Conservation (phyloP, 139 green algal genomes). For the Chlamydomonas schloesseri region DNA sequence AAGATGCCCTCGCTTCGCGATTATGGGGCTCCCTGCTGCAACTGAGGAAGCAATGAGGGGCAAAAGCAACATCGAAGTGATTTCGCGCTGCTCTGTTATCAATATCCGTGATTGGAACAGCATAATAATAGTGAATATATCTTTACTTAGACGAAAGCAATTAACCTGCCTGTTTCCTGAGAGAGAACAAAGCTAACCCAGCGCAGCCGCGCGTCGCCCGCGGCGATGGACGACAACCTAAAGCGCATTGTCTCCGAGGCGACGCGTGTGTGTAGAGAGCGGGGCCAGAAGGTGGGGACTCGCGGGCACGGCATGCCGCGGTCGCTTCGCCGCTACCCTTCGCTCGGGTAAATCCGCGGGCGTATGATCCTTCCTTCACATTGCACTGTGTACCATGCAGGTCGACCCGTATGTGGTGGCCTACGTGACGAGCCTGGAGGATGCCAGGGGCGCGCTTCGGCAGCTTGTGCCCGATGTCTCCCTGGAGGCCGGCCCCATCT, state of each 20-base stretch:
- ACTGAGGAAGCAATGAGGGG: too few species aligned
- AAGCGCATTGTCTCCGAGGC: slow-evolving; percentile 55
- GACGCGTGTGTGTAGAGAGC: slow-evolving; percentile 48
- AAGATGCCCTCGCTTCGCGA: too few species aligned
- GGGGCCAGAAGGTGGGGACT: slow-evolving; percentile 48
- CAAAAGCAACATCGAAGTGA: not conserved
- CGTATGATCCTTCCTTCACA: too few species aligned
- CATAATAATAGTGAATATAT: not conserved
- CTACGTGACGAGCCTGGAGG: slow-evolving; percentile 54
- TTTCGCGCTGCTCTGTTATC: too few species aligned
- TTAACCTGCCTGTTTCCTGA: too few species aligned
- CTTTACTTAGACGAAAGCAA: too few species aligned
- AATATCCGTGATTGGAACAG: too few species aligned
- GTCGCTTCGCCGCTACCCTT: not conserved
- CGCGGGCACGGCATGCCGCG: not conserved
- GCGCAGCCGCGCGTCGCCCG: too few species aligned
- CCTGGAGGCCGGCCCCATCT: not conserved
- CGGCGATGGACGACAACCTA: slow-evolving; percentile 62
- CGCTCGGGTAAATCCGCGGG: too few species aligned
- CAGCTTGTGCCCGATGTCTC: not conserved
- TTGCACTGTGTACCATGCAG: not conserved
- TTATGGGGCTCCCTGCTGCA: too few species aligned
- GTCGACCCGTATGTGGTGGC: slow-evolving; percentile 46
- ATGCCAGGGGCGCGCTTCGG: slow-evolving; percentile 40
- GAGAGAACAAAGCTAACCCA: too few species aligned